Percentiles rank a stretch among this genome's conserved stretches.
These are phyloP conservation scores for Hibiscus mutabilis DNA, from an alignment of 345 rosid species.

Conservation along the genomic window DNA sequence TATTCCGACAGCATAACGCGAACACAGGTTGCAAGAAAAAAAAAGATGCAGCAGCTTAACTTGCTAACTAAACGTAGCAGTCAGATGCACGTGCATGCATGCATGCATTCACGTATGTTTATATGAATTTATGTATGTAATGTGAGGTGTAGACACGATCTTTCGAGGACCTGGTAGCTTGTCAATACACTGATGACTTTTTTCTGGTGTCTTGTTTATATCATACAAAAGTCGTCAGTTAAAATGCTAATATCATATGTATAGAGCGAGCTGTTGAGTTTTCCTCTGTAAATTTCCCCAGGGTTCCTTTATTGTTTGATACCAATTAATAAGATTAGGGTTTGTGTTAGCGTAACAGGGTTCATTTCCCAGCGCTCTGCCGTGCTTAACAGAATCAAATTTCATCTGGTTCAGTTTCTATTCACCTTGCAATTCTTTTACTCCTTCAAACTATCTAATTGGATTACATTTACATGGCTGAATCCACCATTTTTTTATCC, in stretches of 20 bases:
- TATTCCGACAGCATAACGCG: conserved; percentile 21
- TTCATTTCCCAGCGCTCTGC: neutral
- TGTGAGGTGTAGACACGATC: neutral
- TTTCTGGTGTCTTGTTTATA: conserved; percentile 4
- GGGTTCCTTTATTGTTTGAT: neutral
- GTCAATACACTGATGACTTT: neutral
- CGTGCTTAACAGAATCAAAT: neutral
- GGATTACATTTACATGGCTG: neutral
- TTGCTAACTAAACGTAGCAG: neutral
- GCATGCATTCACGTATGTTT: neutral
- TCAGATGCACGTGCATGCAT: neutral
- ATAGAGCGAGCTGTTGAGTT: conserved; percentile 16
- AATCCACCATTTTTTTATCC: too few species aligned
- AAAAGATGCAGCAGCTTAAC: neutral
- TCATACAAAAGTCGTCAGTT: neutral
- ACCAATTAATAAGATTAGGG: too few species aligned
- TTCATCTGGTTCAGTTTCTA: neutral
- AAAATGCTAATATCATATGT: conserved; percentile 25
- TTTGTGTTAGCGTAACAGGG: too few species aligned
- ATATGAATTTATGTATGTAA: neutral
- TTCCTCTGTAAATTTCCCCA: neutral
- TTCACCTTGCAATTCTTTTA: neutral
- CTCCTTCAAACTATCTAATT: neutral
- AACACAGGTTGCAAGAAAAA: neutral
- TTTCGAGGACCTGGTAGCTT: neutral